Evolutionary conservation across 2,329 filamentous ascomycete species (phyloP).

Genomic region (Phaeosphaeria sp.): DNA sequence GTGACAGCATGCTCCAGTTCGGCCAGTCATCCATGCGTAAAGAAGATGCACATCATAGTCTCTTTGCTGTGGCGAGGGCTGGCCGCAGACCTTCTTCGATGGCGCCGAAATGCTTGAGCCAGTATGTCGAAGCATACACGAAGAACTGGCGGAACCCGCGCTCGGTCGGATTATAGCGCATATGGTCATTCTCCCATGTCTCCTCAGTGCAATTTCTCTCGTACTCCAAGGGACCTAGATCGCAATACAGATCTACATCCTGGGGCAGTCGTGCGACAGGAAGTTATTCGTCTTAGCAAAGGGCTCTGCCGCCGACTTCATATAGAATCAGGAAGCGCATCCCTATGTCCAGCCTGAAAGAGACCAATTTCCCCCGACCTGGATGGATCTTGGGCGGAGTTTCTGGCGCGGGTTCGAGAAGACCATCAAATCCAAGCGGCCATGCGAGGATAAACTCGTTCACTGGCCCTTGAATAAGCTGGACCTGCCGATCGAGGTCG

Average conservation of each 20-base stretch:
- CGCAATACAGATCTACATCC: conserved; percentile 11
- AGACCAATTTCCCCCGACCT: background rate
- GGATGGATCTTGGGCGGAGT: background rate
- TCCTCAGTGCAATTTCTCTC: conserved; percentile 14
- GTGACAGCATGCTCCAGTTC: too few species aligned
- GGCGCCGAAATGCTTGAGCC: conserved; percentile 14
- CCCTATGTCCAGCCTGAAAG: background rate
- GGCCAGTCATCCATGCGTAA: conserved; percentile 13
- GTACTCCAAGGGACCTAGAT: conserved; percentile 11
- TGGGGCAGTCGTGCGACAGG: conserved; percentile 11
- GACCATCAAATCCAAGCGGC: background rate
- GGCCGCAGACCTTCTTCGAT: conserved; percentile 9
- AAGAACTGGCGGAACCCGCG: conserved; percentile 18
- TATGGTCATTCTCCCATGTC: conserved; percentile 15
- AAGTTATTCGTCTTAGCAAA: background rate
- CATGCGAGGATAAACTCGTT: background rate
- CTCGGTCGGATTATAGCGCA: conserved; percentile 15
- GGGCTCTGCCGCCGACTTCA: background rate
- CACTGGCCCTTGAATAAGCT: background rate
- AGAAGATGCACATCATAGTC: conserved; percentile 13
- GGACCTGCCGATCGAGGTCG: background rate
- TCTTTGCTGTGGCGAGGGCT: conserved; percentile 9
- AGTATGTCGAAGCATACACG: conserved; percentile 14
- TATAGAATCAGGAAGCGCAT: background rate
- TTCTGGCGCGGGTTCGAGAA: background rate